Evolutionary conservation across 1,284 basidiomycete species (phyloP).

Genomic region (Wolfiporia cocos): DNA sequence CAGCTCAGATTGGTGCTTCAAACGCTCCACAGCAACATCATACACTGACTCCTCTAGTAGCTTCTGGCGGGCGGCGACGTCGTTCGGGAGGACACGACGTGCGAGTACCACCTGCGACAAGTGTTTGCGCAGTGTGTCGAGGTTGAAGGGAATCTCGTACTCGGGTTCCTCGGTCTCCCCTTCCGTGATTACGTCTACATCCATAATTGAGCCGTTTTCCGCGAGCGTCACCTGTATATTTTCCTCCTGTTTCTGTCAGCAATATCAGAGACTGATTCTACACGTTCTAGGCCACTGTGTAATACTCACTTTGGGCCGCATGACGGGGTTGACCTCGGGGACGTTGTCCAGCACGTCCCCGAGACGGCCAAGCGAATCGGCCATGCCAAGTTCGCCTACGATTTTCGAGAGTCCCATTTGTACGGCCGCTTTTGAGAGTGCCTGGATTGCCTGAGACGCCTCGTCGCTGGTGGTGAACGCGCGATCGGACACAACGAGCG

Average conservation of each 20-base stretch:
- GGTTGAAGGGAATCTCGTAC: slow-evolving; percentile 63
- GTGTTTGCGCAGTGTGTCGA: slow-evolving; percentile 61
- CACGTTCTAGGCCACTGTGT: no score
- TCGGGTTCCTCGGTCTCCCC: slow-evolving; percentile 2
- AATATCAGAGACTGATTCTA: no score
- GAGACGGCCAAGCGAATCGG: slow-evolving; percentile 38
- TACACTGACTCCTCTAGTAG: slow-evolving; percentile 82
- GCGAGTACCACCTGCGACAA: slow-evolving; percentile 59
- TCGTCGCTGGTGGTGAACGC: slow-evolving; percentile 47
- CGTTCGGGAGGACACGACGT: slow-evolving; percentile 57
- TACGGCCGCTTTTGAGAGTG: slow-evolving; percentile 55
- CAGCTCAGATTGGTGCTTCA: slow-evolving; percentile 59
- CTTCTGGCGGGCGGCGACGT: slow-evolving; percentile 72
- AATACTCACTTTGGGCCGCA: slow-evolving; percentile 25
- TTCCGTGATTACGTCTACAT: slow-evolving; percentile 17
- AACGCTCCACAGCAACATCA: slow-evolving; percentile 72
- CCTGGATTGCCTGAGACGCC: slow-evolving; percentile 46
- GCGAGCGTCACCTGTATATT: slow-evolving; percentile 14
- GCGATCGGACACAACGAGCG: slow-evolving; percentile 52
- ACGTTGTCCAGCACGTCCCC: slow-evolving; percentile 43
- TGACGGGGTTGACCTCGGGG: slow-evolving; percentile 54
- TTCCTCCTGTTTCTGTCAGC: slow-evolving; percentile 9
- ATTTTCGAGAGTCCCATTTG: slow-evolving; percentile 44
- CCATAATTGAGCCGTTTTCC: slow-evolving; percentile 15
- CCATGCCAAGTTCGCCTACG: slow-evolving; percentile 50